Percentiles rank a stretch among this genome's conserved stretches.
Evolutionary conservation across 2,329 filamentous ascomycete species (phyloP).

Genomic region (Aureobasidium lini): DNA sequence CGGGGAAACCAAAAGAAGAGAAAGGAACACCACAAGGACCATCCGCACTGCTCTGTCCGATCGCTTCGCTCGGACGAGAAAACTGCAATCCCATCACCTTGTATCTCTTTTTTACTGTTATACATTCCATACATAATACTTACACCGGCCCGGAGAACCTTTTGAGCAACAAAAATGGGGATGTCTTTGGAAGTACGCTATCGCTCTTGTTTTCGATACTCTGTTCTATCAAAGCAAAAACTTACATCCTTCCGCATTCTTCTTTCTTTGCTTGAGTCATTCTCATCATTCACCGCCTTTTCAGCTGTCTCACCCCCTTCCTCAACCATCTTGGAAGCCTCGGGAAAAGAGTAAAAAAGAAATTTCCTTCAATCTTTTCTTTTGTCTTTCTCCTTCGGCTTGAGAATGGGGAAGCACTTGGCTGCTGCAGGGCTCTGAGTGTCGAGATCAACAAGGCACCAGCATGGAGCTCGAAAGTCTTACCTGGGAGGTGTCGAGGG

Average conservation of each 20-base stretch:
- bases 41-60: background rate
- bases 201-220: constrained; percentile 2
- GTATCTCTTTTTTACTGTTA: constrained; percentile 11
- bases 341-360: background rate
- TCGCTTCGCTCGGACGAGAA: background rate
- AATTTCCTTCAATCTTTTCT: background rate
- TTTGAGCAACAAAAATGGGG: constrained; percentile 8
- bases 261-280: background rate
- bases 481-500: too few species aligned
- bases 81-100: background rate
- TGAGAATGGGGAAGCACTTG: too few species aligned
- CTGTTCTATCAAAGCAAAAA: background rate
- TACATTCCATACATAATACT: constrained; percentile 13
- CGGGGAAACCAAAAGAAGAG: background rate
- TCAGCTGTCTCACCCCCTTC: background rate
- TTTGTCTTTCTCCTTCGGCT: background rate
- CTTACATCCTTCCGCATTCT: background rate
- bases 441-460: background rate
- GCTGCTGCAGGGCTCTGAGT: too few species aligned
- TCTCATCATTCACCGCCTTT: background rate
- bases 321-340: background rate
- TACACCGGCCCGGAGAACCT: background rate
- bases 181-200: background rate
- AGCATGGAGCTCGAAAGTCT: background rate
- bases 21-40: background rate